phyloP scores from a whole-genome alignment of 116 monocot genomes.

The Phalaenopsis hybrid region DNA sequence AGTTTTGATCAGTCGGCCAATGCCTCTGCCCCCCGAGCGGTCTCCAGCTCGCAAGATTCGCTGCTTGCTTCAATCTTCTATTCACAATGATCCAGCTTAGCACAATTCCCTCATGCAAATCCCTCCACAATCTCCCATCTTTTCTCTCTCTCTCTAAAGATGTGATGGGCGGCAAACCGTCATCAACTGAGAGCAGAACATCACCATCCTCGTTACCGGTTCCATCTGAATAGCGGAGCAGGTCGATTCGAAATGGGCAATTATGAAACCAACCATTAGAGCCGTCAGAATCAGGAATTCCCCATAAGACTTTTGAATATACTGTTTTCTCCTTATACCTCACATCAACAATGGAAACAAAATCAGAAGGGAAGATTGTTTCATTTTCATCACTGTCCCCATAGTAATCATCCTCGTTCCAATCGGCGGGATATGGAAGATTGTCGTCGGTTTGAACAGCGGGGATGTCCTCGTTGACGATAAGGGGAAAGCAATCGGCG shows the following conservation, averaged over 20 bases:
- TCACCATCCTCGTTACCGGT: constrained; percentile 13
- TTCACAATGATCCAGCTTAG: constrained; percentile 49
- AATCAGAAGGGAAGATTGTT: constrained; percentile 32
- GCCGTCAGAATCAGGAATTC: constrained; percentile 34
- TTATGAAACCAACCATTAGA: constrained; percentile 43
- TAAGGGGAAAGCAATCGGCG: constrained; percentile 45
- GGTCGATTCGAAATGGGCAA: constrained; percentile 38
- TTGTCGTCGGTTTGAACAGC: constrained; percentile 8
- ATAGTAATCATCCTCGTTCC: constrained; percentile 32
- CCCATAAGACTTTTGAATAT: constrained; percentile 41
- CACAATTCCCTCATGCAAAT: constrained; percentile 28
- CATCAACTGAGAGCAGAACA: constrained; percentile 17
- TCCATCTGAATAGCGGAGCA: constrained; percentile 17
- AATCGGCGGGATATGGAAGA: constrained; percentile 23
- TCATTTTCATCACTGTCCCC: constrained; percentile 31
- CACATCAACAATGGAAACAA: constrained; percentile 40
- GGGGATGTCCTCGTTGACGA: constrained; percentile 34
- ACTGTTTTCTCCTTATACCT: constrained; percentile 33
- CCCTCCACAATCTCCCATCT: constrained; percentile 43
- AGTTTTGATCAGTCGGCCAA: constrained; percentile 43
- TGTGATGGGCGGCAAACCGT: constrained; percentile 29
- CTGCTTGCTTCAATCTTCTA: constrained; percentile 34
- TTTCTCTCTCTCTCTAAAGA: constrained; percentile 44
- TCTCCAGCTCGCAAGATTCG: constrained; percentile 42
- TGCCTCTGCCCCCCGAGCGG: constrained; percentile 46